A percentile compares a stretch with the other conserved stretches of the same genome.
Conservation (phyloP, 1,284 basidiomycete genomes). For the Ganoderma multipileum region DNA sequence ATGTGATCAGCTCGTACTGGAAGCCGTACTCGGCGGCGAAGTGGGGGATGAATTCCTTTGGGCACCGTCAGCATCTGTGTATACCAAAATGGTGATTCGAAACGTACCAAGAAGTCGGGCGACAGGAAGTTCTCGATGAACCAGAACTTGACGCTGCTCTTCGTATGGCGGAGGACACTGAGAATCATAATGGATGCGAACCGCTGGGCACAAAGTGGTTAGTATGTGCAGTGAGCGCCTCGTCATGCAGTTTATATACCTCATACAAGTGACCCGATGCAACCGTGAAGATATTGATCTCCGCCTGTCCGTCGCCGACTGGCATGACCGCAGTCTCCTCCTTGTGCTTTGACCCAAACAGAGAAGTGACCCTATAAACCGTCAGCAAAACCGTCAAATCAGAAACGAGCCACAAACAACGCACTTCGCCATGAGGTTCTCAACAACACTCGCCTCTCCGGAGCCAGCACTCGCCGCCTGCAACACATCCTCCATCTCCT, state of each 20-base stretch:
- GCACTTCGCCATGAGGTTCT: constrained; percentile 57
- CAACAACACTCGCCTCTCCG: constrained; percentile 48
- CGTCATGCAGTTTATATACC: constrained; percentile 47
- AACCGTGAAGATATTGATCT: constrained; percentile 99
- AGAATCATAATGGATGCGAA: constrained; percentile 99
- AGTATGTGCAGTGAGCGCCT: not conserved
- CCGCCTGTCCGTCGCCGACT: constrained; percentile 63
- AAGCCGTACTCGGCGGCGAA: constrained; percentile 91
- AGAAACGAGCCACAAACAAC: constrained; percentile 22
- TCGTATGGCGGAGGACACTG: constrained; percentile 93
- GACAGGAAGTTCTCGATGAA: constrained; percentile 99
- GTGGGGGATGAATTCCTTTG: constrained; percentile 92
- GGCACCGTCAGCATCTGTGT: constrained; percentile 6
- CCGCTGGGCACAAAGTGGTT: constrained; percentile 56
- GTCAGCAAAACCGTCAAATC: not conserved
- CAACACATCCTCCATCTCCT: constrained; percentile 85
- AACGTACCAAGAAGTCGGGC: constrained; percentile 86
- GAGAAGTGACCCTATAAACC: constrained; percentile 55
- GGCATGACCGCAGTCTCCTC: constrained; percentile 31
- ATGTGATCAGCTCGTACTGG: constrained; percentile 96
- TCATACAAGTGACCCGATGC: constrained; percentile 97
- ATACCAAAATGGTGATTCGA: not conserved
- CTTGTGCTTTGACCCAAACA: constrained; percentile 45
- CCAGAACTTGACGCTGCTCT: constrained; percentile 97
- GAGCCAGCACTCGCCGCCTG: constrained; percentile 38